These are phyloP conservation scores for Calonectria crousiana DNA, from an alignment of 2,329 filamentous ascomycete genomes.

Conservation along the genomic window DNA sequence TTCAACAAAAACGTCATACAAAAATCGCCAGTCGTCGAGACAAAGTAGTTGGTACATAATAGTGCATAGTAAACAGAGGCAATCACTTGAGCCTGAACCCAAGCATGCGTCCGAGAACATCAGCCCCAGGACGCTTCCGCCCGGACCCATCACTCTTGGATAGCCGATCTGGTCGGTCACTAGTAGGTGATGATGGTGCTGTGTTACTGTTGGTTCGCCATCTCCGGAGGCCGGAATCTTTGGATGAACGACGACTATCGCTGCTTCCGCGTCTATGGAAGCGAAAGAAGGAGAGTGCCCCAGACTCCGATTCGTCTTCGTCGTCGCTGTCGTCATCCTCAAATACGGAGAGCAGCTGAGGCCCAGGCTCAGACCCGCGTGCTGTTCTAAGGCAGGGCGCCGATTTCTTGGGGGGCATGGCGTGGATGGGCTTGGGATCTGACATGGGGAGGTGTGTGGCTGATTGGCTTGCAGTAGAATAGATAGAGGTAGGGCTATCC, in stretches of 20 bases:
- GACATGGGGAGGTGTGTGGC: slow-evolving; percentile 37
- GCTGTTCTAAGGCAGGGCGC: slow-evolving; percentile 41
- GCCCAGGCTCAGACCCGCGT: slow-evolving; percentile 39
- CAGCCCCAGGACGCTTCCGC: slow-evolving; percentile 47
- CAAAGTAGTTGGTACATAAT: slow-evolving; percentile 17
- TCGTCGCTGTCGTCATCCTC: slow-evolving; percentile 61
- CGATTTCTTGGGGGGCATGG: slow-evolving; percentile 45
- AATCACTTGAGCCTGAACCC: slow-evolving; percentile 47
- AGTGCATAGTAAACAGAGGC: background rate
- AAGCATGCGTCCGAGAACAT: slow-evolving; percentile 54
- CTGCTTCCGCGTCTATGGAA: slow-evolving; percentile 56
- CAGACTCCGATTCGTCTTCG: slow-evolving; percentile 46
- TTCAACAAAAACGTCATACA: slow-evolving; percentile 1
- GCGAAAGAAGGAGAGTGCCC: slow-evolving; percentile 56
- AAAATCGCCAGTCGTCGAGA: slow-evolving; percentile 23
- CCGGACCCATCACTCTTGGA: slow-evolving; percentile 24
- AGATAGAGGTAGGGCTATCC: slow-evolving; percentile 31
- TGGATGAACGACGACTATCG: slow-evolving; percentile 36
- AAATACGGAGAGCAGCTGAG: slow-evolving; percentile 58
- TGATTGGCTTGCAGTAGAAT: slow-evolving; percentile 40
- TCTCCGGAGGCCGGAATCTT: background rate
- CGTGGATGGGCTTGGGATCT: slow-evolving; percentile 31
- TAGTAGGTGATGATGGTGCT: slow-evolving; percentile 37
- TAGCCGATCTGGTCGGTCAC: slow-evolving; percentile 10
- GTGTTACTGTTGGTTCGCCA: slow-evolving; percentile 35